phyloP scores from a whole-genome alignment of 805 yeast species.

The Wickerhamomyces subpelliculosus region DNA sequence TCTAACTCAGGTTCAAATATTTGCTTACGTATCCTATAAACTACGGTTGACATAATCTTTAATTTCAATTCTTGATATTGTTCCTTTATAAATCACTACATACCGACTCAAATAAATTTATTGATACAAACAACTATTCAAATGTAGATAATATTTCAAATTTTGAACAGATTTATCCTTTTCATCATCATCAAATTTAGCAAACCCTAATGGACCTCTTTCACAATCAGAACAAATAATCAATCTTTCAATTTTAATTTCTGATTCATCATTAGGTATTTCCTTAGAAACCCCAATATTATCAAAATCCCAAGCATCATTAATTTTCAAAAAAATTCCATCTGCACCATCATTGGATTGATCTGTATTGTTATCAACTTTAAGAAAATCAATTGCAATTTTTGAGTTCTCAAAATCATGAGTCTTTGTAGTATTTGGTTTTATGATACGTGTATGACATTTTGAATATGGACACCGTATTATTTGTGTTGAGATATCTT shows the following conservation, averaged over 20 bases:
- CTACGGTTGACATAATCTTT: too few species aligned
- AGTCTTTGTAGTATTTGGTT: slow-evolving; percentile 2
- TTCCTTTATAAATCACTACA: not conserved
- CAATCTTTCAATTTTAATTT: slow-evolving; percentile 38
- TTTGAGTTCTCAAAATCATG: not conserved
- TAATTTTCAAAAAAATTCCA: slow-evolving; percentile 33
- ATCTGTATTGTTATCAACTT: slow-evolving; percentile 1
- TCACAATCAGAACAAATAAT: slow-evolving; percentile 74
- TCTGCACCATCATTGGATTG: not conserved
- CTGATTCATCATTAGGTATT: slow-evolving; percentile 6
- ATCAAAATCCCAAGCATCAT: slow-evolving; percentile 74
- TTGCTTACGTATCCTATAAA: too few species aligned
- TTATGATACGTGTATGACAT: slow-evolving; percentile 19
- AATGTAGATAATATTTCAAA: slow-evolving; percentile 37
- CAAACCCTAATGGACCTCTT: slow-evolving; percentile 71
- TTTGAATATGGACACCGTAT: slow-evolving; percentile 20
- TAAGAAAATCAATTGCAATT: slow-evolving; percentile 1
- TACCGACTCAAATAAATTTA: not conserved
- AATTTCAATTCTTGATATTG: too few species aligned
- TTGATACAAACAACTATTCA: slow-evolving; percentile 39
- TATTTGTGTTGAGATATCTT: slow-evolving; percentile 2
- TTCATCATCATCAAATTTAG: slow-evolving; percentile 28
- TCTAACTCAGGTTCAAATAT: too few species aligned
- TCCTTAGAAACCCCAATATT: slow-evolving; percentile 63
- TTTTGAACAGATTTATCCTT: slow-evolving; percentile 28